phyloP scores from a whole-genome alignment of 495 filamentous ascomycete species.

The Apodospora peruviana region DNA sequence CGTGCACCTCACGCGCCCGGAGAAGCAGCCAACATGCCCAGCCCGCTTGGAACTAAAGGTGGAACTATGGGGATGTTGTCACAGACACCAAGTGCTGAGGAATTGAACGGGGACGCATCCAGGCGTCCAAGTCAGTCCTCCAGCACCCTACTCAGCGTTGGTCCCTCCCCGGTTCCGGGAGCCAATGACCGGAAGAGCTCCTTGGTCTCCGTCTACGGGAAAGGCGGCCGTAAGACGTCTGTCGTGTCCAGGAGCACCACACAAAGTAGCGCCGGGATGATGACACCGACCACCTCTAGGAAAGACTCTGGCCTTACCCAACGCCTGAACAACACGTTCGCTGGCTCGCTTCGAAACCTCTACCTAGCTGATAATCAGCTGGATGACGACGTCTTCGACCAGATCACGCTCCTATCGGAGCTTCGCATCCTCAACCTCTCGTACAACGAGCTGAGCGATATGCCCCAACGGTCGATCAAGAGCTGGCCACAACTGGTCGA shows the following conservation, averaged over 20 bases:
- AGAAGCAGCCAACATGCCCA: slow-evolving; percentile 25
- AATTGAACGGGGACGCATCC: slow-evolving; percentile 65
- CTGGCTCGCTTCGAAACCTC: slow-evolving; percentile 72
- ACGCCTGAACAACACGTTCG: slow-evolving; percentile 75
- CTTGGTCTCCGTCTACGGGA: slow-evolving; percentile 70
- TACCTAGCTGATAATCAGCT: slow-evolving; percentile 91
- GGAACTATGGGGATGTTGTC: slow-evolving; percentile 46
- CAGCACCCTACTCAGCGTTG: slow-evolving; percentile 64
- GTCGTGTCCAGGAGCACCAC: slow-evolving; percentile 62
- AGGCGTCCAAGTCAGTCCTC: slow-evolving; percentile 84
- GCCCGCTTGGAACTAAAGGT: slow-evolving; percentile 40
- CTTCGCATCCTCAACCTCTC: slow-evolving; percentile 87
- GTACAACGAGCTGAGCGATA: slow-evolving; percentile 88
- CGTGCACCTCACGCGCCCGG: slow-evolving; percentile 53
- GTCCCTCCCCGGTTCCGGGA: slow-evolving; percentile 59
- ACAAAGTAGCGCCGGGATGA: slow-evolving; percentile 36
- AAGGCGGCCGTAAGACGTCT: slow-evolving; percentile 74
- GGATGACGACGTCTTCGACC: slow-evolving; percentile 89
- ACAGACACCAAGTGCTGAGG: slow-evolving; percentile 66
- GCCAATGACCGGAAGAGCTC: slow-evolving; percentile 69
- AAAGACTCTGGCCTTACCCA: slow-evolving; percentile 85
- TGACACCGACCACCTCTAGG: slow-evolving; percentile 52
- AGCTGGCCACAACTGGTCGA: slow-evolving; percentile 85
- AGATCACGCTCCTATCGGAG: slow-evolving; percentile 76
- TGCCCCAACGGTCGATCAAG: slow-evolving; percentile 80